Evolutionary conservation across 2,329 filamentous ascomycete genomes (phyloP).

Genomic region (Beauveria scarabaeidicola): DNA sequence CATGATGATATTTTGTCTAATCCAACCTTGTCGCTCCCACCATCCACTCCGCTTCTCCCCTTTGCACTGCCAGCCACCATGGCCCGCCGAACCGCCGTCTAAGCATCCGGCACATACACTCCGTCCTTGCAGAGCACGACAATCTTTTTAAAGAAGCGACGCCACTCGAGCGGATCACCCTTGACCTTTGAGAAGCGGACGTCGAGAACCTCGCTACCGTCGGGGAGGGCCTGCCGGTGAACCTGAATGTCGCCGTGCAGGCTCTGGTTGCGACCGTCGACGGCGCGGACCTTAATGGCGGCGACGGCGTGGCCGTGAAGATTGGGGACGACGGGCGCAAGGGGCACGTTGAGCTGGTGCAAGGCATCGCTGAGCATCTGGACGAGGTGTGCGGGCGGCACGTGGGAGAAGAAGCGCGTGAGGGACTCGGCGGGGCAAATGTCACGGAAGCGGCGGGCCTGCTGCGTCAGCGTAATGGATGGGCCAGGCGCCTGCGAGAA

Average conservation of each 20-base stretch:
- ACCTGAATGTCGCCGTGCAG: slow-evolving; percentile 69
- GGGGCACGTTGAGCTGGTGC: slow-evolving; percentile 75
- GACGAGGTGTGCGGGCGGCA: slow-evolving; percentile 65
- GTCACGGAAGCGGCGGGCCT: slow-evolving; percentile 79
- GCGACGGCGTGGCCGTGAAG: slow-evolving; percentile 47
- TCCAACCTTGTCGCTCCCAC: neutral
- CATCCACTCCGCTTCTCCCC: neutral
- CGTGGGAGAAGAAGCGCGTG: slow-evolving; percentile 84
- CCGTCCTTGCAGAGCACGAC: slow-evolving; percentile 79
- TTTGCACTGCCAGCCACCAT: neutral
- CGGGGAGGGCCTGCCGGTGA: slow-evolving; percentile 52
- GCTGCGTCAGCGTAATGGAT: slow-evolving; percentile 78
- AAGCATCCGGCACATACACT: slow-evolving; percentile 49
- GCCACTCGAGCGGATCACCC: slow-evolving; percentile 94
- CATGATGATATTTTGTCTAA: slow-evolving; percentile 6
- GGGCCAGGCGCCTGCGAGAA: slow-evolving; percentile 74
- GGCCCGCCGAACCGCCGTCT: slow-evolving; percentile 18
- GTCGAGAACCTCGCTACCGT: slow-evolving; percentile 59
- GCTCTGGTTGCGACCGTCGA: slow-evolving; percentile 63
- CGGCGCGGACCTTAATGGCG: slow-evolving; percentile 64
- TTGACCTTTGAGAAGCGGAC: slow-evolving; percentile 90
- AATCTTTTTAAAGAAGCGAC: slow-evolving; percentile 94
- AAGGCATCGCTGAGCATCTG: slow-evolving; percentile 74
- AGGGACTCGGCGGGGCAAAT: slow-evolving; percentile 82
- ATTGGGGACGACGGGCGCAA: slow-evolving; percentile 41